A percentile compares a stretch with the other conserved stretches of the same genome.
These are phyloP conservation scores for Cunninghamia lanceolata DNA, from an alignment of 75 land plant species.

Conservation along the genomic window DNA sequence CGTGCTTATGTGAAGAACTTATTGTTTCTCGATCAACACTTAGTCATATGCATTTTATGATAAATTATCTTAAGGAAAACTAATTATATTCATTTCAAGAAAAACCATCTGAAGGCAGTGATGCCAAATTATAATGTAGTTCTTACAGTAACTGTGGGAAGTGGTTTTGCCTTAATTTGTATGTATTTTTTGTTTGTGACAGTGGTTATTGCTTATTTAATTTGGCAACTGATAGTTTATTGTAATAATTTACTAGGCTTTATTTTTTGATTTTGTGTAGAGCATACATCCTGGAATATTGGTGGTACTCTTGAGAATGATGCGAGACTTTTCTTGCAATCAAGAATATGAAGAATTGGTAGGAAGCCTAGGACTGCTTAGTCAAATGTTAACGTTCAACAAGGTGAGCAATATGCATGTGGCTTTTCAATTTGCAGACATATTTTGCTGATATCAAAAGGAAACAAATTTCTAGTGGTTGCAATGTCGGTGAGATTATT, in stretches of 20 bases:
- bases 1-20: background rate
- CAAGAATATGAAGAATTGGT: conserved; percentile 40
- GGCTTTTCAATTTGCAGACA: background rate
- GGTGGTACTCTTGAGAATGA: conserved; percentile 56
- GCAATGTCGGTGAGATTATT: background rate
- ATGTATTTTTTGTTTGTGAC: background rate
- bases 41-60: background rate
- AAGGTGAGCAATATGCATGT: conserved; percentile 31
- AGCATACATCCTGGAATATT: conserved; percentile 52
- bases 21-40: background rate
- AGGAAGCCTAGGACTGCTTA: conserved; percentile 52
- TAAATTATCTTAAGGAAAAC: too few relatives aligned
- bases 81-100: background rate
- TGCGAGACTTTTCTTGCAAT: conserved; percentile 28
- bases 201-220: background rate
- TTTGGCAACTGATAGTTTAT: background rate
- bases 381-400: conserved; percentile 52
- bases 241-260: background rate
- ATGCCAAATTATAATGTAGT: background rate
- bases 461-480: background rate
- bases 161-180: background rate
- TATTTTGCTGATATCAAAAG: background rate
- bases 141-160: background rate
- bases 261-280: conserved; percentile 26
- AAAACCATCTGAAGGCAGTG: background rate